Evolutionary conservation across 805 yeast species (phyloP), one percentile per base, ranked within the genome.

Genomic region (Metschnikowia sp.): DNA sequence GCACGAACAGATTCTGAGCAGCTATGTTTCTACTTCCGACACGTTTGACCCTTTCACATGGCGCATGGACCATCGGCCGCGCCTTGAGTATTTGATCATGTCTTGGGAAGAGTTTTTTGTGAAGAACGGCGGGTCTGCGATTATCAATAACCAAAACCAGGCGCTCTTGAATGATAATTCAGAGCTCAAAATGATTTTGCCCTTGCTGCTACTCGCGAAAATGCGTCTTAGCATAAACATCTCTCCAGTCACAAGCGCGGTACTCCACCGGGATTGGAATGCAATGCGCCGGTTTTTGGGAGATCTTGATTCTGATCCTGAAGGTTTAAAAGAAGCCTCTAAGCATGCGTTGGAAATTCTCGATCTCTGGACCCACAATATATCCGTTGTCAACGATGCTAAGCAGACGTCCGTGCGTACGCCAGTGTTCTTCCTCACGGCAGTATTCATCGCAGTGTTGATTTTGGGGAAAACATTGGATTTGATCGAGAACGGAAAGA

Each of bases 341-440:
- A 74, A 72, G 36, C 76, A 79, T 54, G 78, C 84, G 1, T 59
- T 83, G 38, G 82, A 77, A 50, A 77, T 85, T 29, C 69, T 86
- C 45, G 77, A 82, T 49, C 66, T 85, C 36, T 86, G 94, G 95
- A 79, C 81, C 40, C 85, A 82, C 52, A 81, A 84, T 42, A 82
- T 84, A n/a, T 77, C 84, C 3, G 78, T 82, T 42, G 77, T 77
- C 29, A 77, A 78, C 44, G 85, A 84, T 60, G 82, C 86, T 0
- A 83, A 80, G 52, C 78, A 80, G 59, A 81, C 86, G 0, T 80
- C 88, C 1, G 75, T 84, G 31, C 70, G 89, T 53, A 84, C 92
- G 0, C 94, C 94, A 1, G 85, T 85, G 28, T 85, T 84, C 62
- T 83, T 86, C 57, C 76, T 85, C 30, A 82, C 89, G 0, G 83